Conservation (phyloP, 202 grass and related monocot species). For the Zoysia matrella region DNA sequence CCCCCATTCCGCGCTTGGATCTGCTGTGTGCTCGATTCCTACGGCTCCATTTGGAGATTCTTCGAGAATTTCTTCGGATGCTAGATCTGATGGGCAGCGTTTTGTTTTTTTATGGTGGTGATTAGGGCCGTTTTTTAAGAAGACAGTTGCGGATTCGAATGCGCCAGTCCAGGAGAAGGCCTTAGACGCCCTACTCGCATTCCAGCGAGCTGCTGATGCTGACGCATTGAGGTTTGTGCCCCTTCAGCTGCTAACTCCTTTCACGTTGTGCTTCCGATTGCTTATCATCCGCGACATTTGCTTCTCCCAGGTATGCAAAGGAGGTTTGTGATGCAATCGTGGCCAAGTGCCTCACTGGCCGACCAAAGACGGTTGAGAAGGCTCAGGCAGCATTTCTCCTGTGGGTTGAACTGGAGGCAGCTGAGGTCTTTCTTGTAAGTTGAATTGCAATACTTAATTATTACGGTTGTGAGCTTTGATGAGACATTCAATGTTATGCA, state of each 20-base stretch:
- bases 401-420: slow-evolving; percentile 93
- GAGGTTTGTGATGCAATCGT: slow-evolving; percentile 97
- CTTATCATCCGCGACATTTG: slow-evolving; percentile 23
- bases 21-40: slow-evolving; percentile 33
- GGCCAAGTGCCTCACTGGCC: slow-evolving; percentile 93
- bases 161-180: slow-evolving; percentile 98
- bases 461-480: slow-evolving; percentile 10
- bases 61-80: not conserved
- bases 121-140: slow-evolving; percentile 89
- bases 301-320: slow-evolving; percentile 70
- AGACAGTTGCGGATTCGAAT: slow-evolving; percentile 94
- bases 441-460: slow-evolving; percentile 8
- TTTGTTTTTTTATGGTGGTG: slow-evolving; percentile 24
- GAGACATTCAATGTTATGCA: slow-evolving; percentile 6
- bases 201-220: slow-evolving; percentile 86
- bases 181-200: slow-evolving; percentile 85
- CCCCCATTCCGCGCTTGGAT: slow-evolving; percentile 44
- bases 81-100: slow-evolving; percentile 66
- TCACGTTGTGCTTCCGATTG: slow-evolving; percentile 15
- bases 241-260: slow-evolving; percentile 15
- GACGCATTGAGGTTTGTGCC: slow-evolving; percentile 71
- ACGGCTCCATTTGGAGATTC: slow-evolving; percentile 28
- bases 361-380: slow-evolving; percentile 98
- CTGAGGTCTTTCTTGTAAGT: slow-evolving; percentile 92
- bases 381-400: slow-evolving; percentile 85